Conservation (phyloP, 208 protist species). For the Crithidia bombi region DNA sequence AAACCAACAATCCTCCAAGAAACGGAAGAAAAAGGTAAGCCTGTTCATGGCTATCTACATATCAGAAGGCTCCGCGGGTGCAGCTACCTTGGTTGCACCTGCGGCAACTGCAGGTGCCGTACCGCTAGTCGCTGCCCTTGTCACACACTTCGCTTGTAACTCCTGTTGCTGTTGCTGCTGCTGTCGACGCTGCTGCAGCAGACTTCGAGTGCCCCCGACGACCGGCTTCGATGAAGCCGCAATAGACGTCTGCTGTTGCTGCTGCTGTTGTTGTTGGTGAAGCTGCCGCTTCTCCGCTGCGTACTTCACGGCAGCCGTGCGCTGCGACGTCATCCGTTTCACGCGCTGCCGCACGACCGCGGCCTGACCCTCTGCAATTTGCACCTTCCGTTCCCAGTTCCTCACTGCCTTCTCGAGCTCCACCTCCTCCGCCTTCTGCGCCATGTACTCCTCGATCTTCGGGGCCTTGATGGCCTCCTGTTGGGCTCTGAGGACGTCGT, state of each 20-base stretch:
- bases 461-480: slow-evolving; percentile 92
- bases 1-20: neutral
- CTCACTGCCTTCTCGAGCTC: slow-evolving; percentile 86
- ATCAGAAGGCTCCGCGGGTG: neutral
- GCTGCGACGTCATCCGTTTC: slow-evolving; percentile 39
- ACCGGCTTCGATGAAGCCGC: slow-evolving; percentile 6
- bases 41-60: neutral
- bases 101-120: neutral
- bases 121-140: neutral
- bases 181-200: slow-evolving; percentile 18
- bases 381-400: slow-evolving; percentile 92
- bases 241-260: slow-evolving; percentile 4
- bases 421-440: slow-evolving; percentile 93
- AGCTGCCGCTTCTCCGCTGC: slow-evolving; percentile 29
- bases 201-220: slow-evolving; percentile 16
- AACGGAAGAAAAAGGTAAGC: neutral
- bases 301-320: slow-evolving; percentile 43
- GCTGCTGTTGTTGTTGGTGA: neutral
- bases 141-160: neutral
- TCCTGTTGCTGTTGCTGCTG: slow-evolving; percentile 18
- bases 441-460: slow-evolving; percentile 94
- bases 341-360: slow-evolving; percentile 68
- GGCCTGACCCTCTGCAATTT: slow-evolving; percentile 89
- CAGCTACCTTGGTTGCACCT: neutral
- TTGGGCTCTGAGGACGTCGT: slow-evolving; percentile 75